A percentile compares a stretch with the other conserved stretches of the same genome.
phyloP scores from a whole-genome alignment of 176 grass and related monocot species.

The Zoysia pacifica region DNA sequence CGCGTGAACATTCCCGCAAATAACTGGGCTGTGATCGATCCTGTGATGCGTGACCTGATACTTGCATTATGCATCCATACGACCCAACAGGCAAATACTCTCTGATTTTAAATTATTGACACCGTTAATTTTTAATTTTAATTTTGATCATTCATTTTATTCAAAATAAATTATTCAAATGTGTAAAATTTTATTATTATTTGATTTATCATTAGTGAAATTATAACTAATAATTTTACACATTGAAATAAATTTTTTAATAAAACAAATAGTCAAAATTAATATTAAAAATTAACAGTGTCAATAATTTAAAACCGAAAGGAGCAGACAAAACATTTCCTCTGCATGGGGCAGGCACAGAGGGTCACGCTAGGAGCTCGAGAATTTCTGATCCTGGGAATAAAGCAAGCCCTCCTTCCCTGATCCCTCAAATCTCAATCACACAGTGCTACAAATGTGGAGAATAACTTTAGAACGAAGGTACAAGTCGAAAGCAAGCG shows the following conservation, averaged over 20 bases:
- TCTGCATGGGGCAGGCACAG: background rate
- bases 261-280: too few relatives aligned
- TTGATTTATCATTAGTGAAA: too few relatives aligned
- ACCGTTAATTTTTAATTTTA: too few relatives aligned
- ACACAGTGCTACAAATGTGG: slow-evolving; percentile 8
- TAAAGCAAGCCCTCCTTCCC: slow-evolving; percentile 32
- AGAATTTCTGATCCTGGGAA: slow-evolving; percentile 23
- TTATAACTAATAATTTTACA: too few relatives aligned
- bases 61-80: background rate
- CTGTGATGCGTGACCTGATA: background rate
- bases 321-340: background rate
- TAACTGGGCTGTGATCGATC: background rate
- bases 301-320: too few relatives aligned
- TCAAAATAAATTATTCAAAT: too few relatives aligned
- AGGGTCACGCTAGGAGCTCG: background rate
- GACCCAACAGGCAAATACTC: background rate
- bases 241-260: too few relatives aligned
- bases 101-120: too few relatives aligned
- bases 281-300: too few relatives aligned
- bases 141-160: too few relatives aligned
- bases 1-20: too few relatives aligned
- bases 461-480: slow-evolving; percentile 28
- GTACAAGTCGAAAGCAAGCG: slow-evolving; percentile 30
- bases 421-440: slow-evolving; percentile 2
- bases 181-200: too few relatives aligned